A percentile compares a stretch with the other conserved stretches of the same genome.
phyloP scores from a whole-genome alignment of 345 rosid genomes.

The Salix exigua region DNA sequence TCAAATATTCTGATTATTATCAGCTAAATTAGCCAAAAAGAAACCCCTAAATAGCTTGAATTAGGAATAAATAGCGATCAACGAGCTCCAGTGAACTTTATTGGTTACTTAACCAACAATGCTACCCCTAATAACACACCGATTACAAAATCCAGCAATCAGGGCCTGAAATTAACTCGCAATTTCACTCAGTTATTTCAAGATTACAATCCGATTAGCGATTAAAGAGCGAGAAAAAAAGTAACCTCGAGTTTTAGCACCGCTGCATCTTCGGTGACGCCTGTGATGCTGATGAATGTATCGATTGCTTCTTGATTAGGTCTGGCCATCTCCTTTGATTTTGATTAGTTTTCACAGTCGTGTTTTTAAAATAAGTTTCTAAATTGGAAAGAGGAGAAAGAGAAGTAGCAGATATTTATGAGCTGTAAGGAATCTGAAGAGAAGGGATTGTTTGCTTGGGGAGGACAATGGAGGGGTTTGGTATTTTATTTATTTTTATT shows the following conservation, averaged over 20 bases:
- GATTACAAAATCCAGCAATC: background rate
- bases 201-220: too few relatives aligned
- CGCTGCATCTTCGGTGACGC: conserved; percentile 67
- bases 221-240: background rate
- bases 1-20: background rate
- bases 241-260: conserved; percentile 63
- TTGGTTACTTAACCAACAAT: background rate
- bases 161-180: background rate
- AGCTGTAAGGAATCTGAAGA: background rate
- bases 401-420: background rate
- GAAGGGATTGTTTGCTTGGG: background rate
- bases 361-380: background rate
- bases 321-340: conserved; percentile 49
- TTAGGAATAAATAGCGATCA: background rate
- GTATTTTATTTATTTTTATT: background rate
- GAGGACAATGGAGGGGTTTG: background rate
- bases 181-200: background rate
- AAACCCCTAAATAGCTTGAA: background rate
- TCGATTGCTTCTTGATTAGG: conserved; percentile 76
- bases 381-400: background rate
- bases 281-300: conserved; percentile 84
- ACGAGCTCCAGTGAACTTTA: background rate
- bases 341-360: background rate
- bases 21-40: background rate
- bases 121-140: conserved; percentile 5